Conservation (phyloP, 1,139 yeast species). For the Pichia sp. region DNA sequence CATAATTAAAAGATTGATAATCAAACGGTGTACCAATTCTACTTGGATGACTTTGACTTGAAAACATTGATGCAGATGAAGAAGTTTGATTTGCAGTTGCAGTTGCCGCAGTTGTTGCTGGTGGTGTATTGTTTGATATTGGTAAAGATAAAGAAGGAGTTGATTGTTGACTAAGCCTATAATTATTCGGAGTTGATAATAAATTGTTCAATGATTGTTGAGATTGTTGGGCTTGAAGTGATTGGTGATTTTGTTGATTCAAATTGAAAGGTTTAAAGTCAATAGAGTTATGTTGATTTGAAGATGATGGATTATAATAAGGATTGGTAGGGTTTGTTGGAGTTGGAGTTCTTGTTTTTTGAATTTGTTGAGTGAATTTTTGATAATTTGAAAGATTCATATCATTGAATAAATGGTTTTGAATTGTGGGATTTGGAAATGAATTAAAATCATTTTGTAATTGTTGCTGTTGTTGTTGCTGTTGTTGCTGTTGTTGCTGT, state of each 20-base stretch:
- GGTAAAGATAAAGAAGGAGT: neutral
- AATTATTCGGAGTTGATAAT: neutral
- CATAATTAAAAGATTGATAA: constrained; percentile 2
- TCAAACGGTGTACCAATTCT: constrained; percentile 9
- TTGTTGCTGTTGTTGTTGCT: neutral
- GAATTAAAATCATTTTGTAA: neutral
- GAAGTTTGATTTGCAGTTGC: neutral
- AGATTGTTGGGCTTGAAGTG: neutral
- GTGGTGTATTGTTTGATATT: neutral
- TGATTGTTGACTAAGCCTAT: neutral
- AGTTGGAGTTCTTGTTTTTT: constrained; percentile 9
- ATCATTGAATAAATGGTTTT: constrained; percentile 9
- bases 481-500: constrained; percentile 2
- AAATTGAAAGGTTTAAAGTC: neutral
- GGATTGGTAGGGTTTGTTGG: constrained; percentile 9
- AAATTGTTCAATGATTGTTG: neutral
- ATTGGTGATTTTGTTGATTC: neutral
- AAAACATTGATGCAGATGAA: constrained; percentile 1
- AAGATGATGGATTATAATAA: constrained; percentile 7
- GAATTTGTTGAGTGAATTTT: constrained; percentile 15
- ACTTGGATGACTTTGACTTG: constrained; percentile 9
- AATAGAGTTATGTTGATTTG: neutral
- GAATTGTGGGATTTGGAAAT: constrained; percentile 5
- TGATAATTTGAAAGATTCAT: constrained; percentile 13
- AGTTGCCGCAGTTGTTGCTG: neutral